Percentiles rank a stretch among this genome's conserved stretches.
Conservation (phyloP, 306 rosid species). For the Notholithocarpus densiflorus region DNA sequence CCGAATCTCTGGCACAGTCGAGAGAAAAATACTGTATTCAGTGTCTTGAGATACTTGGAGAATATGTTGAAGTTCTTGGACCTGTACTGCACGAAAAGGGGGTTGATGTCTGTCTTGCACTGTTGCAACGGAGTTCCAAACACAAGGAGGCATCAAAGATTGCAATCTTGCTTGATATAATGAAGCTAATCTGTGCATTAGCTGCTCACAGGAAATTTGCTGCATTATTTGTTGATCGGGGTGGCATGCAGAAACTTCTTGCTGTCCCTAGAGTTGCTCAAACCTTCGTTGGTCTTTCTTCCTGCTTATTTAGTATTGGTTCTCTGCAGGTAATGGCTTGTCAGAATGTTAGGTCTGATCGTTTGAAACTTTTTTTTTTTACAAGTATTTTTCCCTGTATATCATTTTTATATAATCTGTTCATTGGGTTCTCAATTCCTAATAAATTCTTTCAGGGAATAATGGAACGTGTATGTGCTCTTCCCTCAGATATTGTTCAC, state of each 20-base stretch:
- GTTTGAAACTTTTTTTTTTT: neutral
- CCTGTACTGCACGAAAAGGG: slow-evolving; percentile 97
- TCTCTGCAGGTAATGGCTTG: slow-evolving; percentile 76
- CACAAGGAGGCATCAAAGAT: slow-evolving; percentile 57
- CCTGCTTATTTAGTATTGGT: slow-evolving; percentile 87
- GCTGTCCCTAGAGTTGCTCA: slow-evolving; percentile 85
- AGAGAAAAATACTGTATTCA: slow-evolving; percentile 95
- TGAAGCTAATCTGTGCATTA: slow-evolving; percentile 94
- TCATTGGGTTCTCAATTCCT: neutral
- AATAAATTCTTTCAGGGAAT: slow-evolving; percentile 56
- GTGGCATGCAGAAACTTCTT: slow-evolving; percentile 93
- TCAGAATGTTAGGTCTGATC: neutral
- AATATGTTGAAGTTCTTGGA: slow-evolving; percentile 96
- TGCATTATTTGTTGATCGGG: slow-evolving; percentile 92
- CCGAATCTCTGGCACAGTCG: slow-evolving; percentile 62
- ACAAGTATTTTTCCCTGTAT: neutral
- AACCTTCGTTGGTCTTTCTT: slow-evolving; percentile 83
- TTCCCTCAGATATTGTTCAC: slow-evolving; percentile 72
- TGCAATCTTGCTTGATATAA: slow-evolving; percentile 80
- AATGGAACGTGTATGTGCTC: slow-evolving; percentile 98
- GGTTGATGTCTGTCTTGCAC: slow-evolving; percentile 85
- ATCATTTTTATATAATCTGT: neutral
- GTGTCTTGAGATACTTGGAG: slow-evolving; percentile 92
- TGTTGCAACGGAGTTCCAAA: slow-evolving; percentile 78
- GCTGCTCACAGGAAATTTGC: slow-evolving; percentile 98